Conservation (phyloP, 1,284 basidiomycete species). For the Ganoderma multipileum region DNA sequence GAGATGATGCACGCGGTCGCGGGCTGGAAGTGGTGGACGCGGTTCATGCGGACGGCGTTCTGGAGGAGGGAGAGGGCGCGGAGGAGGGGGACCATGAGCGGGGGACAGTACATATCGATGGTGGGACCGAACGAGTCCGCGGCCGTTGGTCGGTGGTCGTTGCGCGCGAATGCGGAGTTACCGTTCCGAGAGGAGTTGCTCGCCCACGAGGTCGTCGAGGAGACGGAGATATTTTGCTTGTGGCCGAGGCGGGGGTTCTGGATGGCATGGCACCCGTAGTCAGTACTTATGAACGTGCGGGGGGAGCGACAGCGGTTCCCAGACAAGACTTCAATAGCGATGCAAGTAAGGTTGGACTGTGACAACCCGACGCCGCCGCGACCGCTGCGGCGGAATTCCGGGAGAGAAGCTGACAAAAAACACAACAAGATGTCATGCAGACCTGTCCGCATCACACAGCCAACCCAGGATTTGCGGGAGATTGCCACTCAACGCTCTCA, state of each 20-base stretch:
- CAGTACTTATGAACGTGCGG: slow-evolving; percentile 15
- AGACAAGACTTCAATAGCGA: not conserved
- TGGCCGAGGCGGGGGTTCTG: slow-evolving; percentile 43
- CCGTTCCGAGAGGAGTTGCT: slow-evolving; percentile 47
- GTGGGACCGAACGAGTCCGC: slow-evolving; percentile 52
- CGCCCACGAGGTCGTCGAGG: slow-evolving; percentile 63
- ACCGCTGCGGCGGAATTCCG: not conserved
- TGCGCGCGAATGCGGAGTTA: slow-evolving; percentile 39
- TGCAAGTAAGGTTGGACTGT: slow-evolving; percentile 2
- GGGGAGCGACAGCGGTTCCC: not conserved
- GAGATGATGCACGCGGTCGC: slow-evolving; percentile 92
- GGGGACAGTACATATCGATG: slow-evolving; percentile 68
- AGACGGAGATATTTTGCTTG: slow-evolving; percentile 54
- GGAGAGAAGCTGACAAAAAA: not conserved
- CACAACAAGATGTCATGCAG: not conserved
- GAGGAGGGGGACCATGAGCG: slow-evolving; percentile 78
- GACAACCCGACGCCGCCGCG: slow-evolving; percentile 1
- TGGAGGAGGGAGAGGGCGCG: slow-evolving; percentile 89
- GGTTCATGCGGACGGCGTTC: slow-evolving; percentile 80
- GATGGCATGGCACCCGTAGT: not conserved
- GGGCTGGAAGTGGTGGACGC: slow-evolving; percentile 84
- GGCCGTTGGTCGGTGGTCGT: slow-evolving; percentile 54
- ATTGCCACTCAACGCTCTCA: not conserved
- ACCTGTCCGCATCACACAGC: not conserved
- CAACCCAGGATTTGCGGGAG: not conserved